phyloP scores from a whole-genome alignment of 164 flowering plant genomes.

The Nymphaea thermarum region DNA sequence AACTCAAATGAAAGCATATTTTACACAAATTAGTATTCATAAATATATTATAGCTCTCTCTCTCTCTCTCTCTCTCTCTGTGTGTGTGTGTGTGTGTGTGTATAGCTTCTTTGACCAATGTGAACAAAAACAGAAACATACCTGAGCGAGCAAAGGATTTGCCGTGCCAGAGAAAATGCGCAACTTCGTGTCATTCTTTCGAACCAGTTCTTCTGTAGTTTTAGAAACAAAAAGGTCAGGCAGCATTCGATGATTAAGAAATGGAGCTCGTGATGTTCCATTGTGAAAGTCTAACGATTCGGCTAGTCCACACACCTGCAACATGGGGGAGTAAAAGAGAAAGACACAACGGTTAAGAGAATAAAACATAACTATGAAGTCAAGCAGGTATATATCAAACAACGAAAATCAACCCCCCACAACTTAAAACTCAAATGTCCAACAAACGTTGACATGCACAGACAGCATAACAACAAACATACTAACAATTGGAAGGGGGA shows the following conservation, averaged over 20 bases:
- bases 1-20: too few species aligned
- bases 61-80: too few species aligned
- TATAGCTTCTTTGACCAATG: too few species aligned
- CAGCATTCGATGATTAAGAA: conserved; percentile 14
- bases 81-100: too few species aligned
- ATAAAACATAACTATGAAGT: background rate
- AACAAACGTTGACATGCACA: too few species aligned
- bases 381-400: too few species aligned
- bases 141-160: conserved; percentile 82
- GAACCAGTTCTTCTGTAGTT: conserved; percentile 8
- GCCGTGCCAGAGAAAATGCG: conserved; percentile 93
- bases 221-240: conserved; percentile 27
- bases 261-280: conserved; percentile 38
- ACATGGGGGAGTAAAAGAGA: background rate
- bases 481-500: background rate
- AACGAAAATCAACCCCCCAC: too few species aligned
- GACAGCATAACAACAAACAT: background rate
- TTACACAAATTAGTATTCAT: too few species aligned
- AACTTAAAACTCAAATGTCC: too few species aligned
- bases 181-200: conserved; percentile 38
- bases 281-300: conserved; percentile 47
- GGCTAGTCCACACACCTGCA: conserved; percentile 41
- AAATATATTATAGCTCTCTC: too few species aligned
- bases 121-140: conserved; percentile 3
- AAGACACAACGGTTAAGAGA: background rate